Evolutionary conservation across 768 basidiomycete genomes (phyloP).

Genomic region (Boletellus ananas): DNA sequence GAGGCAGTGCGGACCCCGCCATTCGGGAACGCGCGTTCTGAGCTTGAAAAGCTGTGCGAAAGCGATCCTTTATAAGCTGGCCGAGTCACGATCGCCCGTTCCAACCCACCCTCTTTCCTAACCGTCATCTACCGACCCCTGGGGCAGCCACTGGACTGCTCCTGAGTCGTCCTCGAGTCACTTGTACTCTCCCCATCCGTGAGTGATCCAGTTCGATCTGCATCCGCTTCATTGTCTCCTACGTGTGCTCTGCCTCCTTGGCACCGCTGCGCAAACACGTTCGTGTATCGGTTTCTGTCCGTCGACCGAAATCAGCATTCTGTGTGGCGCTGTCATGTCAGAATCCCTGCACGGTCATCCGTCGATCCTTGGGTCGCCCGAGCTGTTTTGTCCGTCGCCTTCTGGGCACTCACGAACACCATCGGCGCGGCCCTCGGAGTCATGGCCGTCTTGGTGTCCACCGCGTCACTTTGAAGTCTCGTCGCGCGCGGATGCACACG

Average conservation of each 20-base stretch:
- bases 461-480: slow-evolving; percentile 20
- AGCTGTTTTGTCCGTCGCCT: slow-evolving; percentile 32
- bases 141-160: slow-evolving; percentile 22
- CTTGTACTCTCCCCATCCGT: slow-evolving; percentile 21
- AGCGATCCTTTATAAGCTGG: slow-evolving; percentile 25
- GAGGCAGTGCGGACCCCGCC: slow-evolving; percentile 21
- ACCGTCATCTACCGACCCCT: slow-evolving; percentile 18
- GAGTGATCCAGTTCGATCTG: slow-evolving; percentile 27
- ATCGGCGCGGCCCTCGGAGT: slow-evolving; percentile 25
- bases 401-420: slow-evolving; percentile 29
- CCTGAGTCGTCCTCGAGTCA: slow-evolving; percentile 18
- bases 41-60: slow-evolving; percentile 36
- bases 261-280: slow-evolving; percentile 18
- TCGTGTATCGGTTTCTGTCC: slow-evolving; percentile 26
- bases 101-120: slow-evolving; percentile 5
- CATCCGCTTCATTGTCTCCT: slow-evolving; percentile 28
- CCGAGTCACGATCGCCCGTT: slow-evolving; percentile 22
- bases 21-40: slow-evolving; percentile 29
- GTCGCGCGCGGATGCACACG: slow-evolving; percentile 20
- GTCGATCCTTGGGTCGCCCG: slow-evolving; percentile 28
- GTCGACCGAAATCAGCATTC: slow-evolving; percentile 25
- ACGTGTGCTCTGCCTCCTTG: slow-evolving; percentile 24
- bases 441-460: slow-evolving; percentile 19
- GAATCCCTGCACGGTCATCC: slow-evolving; percentile 4
- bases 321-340: slow-evolving; percentile 18